Evolutionary conservation across 176 grass and related monocot species (phyloP).

Genomic region (Alopecurus myosuroides): DNA sequence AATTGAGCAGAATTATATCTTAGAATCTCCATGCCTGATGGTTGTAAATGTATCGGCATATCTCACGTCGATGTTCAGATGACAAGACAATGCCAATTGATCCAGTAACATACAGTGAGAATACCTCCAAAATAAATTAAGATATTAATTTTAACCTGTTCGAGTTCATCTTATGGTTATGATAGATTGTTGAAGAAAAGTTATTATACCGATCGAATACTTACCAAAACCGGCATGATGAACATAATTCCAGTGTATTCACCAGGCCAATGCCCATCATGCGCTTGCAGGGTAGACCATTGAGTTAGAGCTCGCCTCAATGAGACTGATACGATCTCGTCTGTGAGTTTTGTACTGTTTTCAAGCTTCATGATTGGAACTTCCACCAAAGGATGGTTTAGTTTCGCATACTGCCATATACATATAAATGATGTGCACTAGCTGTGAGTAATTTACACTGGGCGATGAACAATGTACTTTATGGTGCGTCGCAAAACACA

Average conservation of each 20-base stretch:
- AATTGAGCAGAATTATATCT: not conserved
- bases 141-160: too few species aligned
- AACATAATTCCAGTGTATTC: constrained; percentile 44
- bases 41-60: too few species aligned
- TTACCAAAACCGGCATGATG: constrained; percentile 48
- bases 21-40: not conserved
- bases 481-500: not conserved
- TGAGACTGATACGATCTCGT: constrained; percentile 13
- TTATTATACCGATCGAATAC: too few species aligned
- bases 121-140: too few species aligned
- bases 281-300: constrained; percentile 32
- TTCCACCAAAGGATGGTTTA: not conserved
- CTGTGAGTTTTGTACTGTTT: not conserved
- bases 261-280: constrained; percentile 54
- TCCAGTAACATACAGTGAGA: too few species aligned
- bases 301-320: constrained; percentile 22
- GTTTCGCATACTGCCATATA: constrained; percentile 18
- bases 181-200: too few species aligned
- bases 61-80: too few species aligned
- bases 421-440: too few species aligned
- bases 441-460: too few species aligned
- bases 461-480: too few species aligned
- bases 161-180: too few species aligned
- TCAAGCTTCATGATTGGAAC: constrained; percentile 3
- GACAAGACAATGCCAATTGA: too few species aligned